A percentile compares a stretch with the other conserved stretches of the same genome.
Conservation (phyloP, 2,329 filamentous ascomycete species). For the Phoma sp. region DNA sequence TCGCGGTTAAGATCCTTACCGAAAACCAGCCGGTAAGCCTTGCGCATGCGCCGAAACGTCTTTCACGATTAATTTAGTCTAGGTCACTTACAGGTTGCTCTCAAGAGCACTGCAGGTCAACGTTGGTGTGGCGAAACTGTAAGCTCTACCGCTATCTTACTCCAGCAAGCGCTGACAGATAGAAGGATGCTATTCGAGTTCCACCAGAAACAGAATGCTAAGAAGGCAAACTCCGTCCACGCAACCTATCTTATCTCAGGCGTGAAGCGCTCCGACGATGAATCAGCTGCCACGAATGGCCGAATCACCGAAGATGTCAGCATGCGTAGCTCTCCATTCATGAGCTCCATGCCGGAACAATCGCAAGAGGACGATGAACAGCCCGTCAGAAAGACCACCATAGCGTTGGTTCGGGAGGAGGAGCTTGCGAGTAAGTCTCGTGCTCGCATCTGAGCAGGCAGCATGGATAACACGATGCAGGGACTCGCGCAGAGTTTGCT, state of each 20-base stretch:
- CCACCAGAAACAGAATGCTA: conserved; percentile 75
- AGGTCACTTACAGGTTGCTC: conserved; percentile 87
- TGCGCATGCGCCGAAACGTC: background rate
- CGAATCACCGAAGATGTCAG: conserved; percentile 68
- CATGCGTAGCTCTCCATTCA: conserved; percentile 70
- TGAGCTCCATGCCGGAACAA: conserved; percentile 67
- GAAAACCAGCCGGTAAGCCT: conserved; percentile 72
- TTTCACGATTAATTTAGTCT: conserved; percentile 3
- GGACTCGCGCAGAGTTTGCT: conserved; percentile 70
- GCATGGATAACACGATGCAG: conserved; percentile 52
- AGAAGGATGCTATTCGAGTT: conserved; percentile 86
- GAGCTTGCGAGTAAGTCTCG: conserved; percentile 66
- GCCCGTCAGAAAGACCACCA: conserved; percentile 60
- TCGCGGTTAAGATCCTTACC: conserved; percentile 76
- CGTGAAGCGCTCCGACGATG: conserved; percentile 54
- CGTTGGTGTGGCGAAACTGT: conserved; percentile 89
- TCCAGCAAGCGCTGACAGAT: conserved; percentile 21
- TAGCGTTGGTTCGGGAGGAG: conserved; percentile 75
- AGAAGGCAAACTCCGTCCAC: conserved; percentile 75
- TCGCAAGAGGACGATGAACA: conserved; percentile 44
- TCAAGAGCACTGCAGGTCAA: conserved; percentile 84
- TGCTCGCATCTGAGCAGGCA: background rate
- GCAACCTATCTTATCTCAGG: conserved; percentile 92
- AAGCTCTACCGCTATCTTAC: conserved; percentile 35
- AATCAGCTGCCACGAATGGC: conserved; percentile 48